Percentiles rank a stretch among this genome's conserved stretches.
These are phyloP conservation scores for Ceratocystis diversiconidia DNA, from an alignment of 2,329 filamentous ascomycete species.

Conservation along the genomic window DNA sequence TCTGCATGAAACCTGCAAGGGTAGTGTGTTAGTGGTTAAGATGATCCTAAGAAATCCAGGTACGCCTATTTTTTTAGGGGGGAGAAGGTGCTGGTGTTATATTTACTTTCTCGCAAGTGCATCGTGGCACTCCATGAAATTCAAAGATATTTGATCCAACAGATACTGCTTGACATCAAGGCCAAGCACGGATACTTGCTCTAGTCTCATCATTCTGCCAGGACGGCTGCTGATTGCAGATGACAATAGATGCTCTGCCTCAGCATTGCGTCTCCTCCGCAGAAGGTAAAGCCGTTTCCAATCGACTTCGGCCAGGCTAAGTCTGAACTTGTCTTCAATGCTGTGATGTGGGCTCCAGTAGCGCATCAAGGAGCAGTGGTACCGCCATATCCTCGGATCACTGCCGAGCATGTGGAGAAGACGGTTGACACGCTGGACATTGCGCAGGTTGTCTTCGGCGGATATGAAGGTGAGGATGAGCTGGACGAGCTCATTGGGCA, in stretches of 20 bases:
- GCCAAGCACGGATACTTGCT: constrained; percentile 55
- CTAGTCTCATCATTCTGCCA: constrained; percentile 53
- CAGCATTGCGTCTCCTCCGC: constrained; percentile 39
- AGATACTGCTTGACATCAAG: constrained; percentile 85
- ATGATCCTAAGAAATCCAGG: neutral
- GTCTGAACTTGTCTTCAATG: constrained; percentile 41
- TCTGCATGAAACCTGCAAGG: constrained; percentile 16
- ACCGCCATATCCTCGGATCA: constrained; percentile 65
- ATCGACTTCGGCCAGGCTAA: constrained; percentile 41
- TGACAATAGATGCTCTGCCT: constrained; percentile 44
- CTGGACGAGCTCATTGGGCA: constrained; percentile 78
- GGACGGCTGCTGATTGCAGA: constrained; percentile 57
- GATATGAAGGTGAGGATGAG: constrained; percentile 53
- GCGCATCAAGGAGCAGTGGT: constrained; percentile 56
- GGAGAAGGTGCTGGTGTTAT: constrained; percentile 12
- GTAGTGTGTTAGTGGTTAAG: constrained; percentile 2
- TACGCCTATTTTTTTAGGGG: neutral
- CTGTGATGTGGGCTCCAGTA: constrained; percentile 60
- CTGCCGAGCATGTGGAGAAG: constrained; percentile 52
- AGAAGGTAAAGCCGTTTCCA: constrained; percentile 60
- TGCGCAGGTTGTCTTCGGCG: constrained; percentile 39
- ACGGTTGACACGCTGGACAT: constrained; percentile 42
- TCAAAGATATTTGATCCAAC: constrained; percentile 46
- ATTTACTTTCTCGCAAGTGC: constrained; percentile 55
- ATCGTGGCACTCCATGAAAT: constrained; percentile 47